Conservation (phyloP, 768 basidiomycete species). For the Rhodotorula taiwanensis region DNA sequence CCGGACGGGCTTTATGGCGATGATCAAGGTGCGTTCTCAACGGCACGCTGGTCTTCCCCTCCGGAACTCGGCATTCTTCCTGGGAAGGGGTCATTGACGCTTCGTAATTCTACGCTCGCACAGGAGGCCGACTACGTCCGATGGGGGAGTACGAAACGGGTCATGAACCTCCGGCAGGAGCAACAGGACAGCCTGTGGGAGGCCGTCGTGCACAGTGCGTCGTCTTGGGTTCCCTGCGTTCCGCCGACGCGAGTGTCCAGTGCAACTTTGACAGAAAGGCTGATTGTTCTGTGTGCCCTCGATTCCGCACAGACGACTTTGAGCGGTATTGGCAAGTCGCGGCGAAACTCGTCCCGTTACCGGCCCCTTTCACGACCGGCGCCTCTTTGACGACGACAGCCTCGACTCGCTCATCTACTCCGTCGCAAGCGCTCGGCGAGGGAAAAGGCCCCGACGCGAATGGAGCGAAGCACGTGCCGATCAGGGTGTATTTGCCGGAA, state of each 20-base stretch:
- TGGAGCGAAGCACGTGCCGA: slow-evolving; percentile 77
- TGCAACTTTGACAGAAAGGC: not conserved
- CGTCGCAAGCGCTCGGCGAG: slow-evolving; percentile 13
- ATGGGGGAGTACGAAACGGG: slow-evolving; percentile 91
- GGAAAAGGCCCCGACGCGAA: slow-evolving; percentile 69
- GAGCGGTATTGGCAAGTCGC: slow-evolving; percentile 92
- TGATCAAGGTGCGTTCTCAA: slow-evolving; percentile 58
- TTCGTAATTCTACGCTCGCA: slow-evolving; percentile 79
- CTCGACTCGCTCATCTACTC: not conserved
- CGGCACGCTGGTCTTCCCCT: not conserved
- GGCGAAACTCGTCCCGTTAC: slow-evolving; percentile 82
- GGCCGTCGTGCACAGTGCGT: slow-evolving; percentile 84
- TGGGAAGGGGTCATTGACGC: slow-evolving; percentile 66
- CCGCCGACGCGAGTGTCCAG: not conserved
- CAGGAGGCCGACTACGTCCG: slow-evolving; percentile 96
- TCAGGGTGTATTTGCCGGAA: slow-evolving; percentile 73
- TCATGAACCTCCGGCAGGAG: slow-evolving; percentile 78
- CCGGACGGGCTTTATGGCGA: slow-evolving; percentile 91
- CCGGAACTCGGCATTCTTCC: slow-evolving; percentile 21
- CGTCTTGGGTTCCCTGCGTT: slow-evolving; percentile 22
- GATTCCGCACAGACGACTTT: slow-evolving; percentile 66
- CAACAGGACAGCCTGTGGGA: slow-evolving; percentile 98
- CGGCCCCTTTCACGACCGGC: slow-evolving; percentile 57
- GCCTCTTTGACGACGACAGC: slow-evolving; percentile 53
- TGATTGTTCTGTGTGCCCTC: no score